phyloP scores from a whole-genome alignment of 2,329 filamentous ascomycete genomes.

The Fusarium ramigenum region DNA sequence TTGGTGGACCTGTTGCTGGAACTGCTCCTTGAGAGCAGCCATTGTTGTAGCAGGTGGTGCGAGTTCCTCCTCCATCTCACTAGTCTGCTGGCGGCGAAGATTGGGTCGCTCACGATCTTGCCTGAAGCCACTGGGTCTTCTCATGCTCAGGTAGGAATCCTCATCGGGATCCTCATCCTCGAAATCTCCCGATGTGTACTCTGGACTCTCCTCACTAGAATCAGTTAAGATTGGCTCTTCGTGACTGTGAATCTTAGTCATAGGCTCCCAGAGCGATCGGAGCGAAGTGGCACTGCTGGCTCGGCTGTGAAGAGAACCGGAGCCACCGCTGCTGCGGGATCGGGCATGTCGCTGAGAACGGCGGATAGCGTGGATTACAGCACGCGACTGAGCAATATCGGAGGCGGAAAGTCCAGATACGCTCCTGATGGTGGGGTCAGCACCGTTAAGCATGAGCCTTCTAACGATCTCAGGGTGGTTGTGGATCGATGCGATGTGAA shows the following conservation, averaged over 20 bases:
- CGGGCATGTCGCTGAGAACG: constrained; percentile 69
- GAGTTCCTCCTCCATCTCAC: constrained; percentile 45
- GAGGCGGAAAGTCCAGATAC: constrained; percentile 75
- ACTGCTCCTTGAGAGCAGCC: constrained; percentile 76
- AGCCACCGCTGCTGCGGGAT: constrained; percentile 74
- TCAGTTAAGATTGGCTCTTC: constrained; percentile 53
- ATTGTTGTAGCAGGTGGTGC: constrained; percentile 69
- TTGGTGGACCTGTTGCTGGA: constrained; percentile 78
- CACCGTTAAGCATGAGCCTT: constrained; percentile 76
- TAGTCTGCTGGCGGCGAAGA: constrained; percentile 52
- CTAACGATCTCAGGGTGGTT: constrained; percentile 80
- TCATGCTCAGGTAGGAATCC: constrained; percentile 50
- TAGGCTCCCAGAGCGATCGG: constrained; percentile 72
- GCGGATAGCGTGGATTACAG: constrained; percentile 71
- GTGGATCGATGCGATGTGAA: constrained; percentile 83
- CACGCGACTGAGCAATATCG: constrained; percentile 74
- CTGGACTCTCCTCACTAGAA: constrained; percentile 54
- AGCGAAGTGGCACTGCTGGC: constrained; percentile 74
- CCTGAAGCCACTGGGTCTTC: constrained; percentile 44
- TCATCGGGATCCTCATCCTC: constrained; percentile 54
- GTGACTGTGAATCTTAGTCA: constrained; percentile 47
- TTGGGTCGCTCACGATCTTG: constrained; percentile 47
- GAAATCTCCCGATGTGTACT: constrained; percentile 58
- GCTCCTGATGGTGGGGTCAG: constrained; percentile 75
- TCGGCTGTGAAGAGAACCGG: constrained; percentile 66